phyloP scores from a whole-genome alignment of 2,329 filamentous ascomycete genomes.

The Aureobasidium musti region DNA sequence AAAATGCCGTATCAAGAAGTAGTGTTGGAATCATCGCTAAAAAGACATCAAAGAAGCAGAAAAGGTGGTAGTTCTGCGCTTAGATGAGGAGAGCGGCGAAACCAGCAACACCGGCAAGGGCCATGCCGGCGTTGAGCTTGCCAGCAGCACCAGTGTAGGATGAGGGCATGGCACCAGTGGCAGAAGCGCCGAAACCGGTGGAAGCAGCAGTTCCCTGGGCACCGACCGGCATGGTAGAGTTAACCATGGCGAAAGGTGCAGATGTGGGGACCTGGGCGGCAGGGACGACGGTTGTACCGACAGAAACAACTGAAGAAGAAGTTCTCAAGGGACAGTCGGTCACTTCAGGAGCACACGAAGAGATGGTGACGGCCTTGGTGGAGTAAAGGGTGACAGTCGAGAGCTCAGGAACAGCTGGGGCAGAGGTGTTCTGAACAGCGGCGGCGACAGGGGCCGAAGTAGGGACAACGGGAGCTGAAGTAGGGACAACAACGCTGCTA shows the following conservation, averaged over 20 bases:
- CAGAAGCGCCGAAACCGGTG: slow-evolving; percentile 29
- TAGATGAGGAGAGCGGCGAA: slow-evolving; percentile 33
- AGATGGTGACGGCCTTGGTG: slow-evolving; percentile 43
- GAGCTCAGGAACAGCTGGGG: neutral
- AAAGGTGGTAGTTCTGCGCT: slow-evolving; percentile 11
- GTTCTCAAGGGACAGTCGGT: slow-evolving; percentile 42
- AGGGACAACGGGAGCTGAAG: slow-evolving; percentile 9
- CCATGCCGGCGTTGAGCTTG: slow-evolving; percentile 31
- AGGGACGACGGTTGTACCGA: slow-evolving; percentile 28
- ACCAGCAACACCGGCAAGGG: slow-evolving; percentile 33
- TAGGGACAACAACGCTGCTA: neutral
- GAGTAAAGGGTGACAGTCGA: slow-evolving; percentile 34
- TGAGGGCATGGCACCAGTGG: slow-evolving; percentile 20
- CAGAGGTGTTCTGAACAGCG: slow-evolving; percentile 17
- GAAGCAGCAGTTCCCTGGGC: slow-evolving; percentile 25
- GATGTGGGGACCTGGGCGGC: neutral
- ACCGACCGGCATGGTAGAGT: slow-evolving; percentile 19
- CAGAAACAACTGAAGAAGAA: neutral
- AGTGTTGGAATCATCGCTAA: slow-evolving; percentile 9
- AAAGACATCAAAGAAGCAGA: slow-evolving; percentile 18
- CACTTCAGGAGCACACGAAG: slow-evolving; percentile 44
- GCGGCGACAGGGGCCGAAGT: slow-evolving; percentile 1
- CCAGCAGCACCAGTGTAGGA: slow-evolving; percentile 32
- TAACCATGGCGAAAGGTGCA: slow-evolving; percentile 25
- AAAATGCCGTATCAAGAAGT: slow-evolving; percentile 9